Conservation (phyloP, 768 basidiomycete genomes). For the Plicaturopsis crispa region DNA sequence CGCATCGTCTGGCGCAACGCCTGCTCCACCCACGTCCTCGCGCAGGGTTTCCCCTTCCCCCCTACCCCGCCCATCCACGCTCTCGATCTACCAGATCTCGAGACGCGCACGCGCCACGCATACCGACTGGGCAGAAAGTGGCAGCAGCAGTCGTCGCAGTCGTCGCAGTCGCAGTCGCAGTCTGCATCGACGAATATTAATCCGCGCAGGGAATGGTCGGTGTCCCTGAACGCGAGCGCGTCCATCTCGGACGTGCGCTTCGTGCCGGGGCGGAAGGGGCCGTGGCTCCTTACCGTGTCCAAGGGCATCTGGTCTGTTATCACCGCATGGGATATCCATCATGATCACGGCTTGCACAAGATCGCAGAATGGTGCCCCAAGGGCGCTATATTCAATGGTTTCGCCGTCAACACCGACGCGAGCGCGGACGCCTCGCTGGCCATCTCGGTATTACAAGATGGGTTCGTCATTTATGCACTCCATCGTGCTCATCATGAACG, state of each 20-base stretch:
- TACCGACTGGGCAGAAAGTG: slow-evolving; percentile 43
- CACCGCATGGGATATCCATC: slow-evolving; percentile 41
- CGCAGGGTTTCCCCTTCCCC: slow-evolving; percentile 44
- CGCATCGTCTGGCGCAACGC: slow-evolving; percentile 53
- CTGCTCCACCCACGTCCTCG: slow-evolving; percentile 34
- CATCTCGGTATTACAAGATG: slow-evolving; percentile 35
- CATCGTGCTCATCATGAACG: slow-evolving; percentile 13
- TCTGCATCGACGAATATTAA: not conserved
- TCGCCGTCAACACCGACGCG: slow-evolving; percentile 41
- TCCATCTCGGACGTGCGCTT: slow-evolving; percentile 48
- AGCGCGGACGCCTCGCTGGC: slow-evolving; percentile 41
- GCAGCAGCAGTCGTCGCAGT: slow-evolving; percentile 17
- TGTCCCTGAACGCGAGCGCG: slow-evolving; percentile 24
- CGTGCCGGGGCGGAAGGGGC: slow-evolving; percentile 34
- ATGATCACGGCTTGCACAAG: slow-evolving; percentile 15
- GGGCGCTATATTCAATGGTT: slow-evolving; percentile 43
- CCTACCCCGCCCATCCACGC: slow-evolving; percentile 22
- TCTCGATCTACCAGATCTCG: slow-evolving; percentile 37
- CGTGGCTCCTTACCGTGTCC: slow-evolving; percentile 45
- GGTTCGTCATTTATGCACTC: slow-evolving; percentile 27
- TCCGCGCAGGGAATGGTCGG: slow-evolving; percentile 12
- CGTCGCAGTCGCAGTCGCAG: too few species aligned
- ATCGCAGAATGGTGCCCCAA: slow-evolving; percentile 46
- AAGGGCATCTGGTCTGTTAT: slow-evolving; percentile 56
- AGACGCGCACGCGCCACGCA: slow-evolving; percentile 34